Conservation (phyloP, 169 alveolate species). For the Eimeria zaria region DNA sequence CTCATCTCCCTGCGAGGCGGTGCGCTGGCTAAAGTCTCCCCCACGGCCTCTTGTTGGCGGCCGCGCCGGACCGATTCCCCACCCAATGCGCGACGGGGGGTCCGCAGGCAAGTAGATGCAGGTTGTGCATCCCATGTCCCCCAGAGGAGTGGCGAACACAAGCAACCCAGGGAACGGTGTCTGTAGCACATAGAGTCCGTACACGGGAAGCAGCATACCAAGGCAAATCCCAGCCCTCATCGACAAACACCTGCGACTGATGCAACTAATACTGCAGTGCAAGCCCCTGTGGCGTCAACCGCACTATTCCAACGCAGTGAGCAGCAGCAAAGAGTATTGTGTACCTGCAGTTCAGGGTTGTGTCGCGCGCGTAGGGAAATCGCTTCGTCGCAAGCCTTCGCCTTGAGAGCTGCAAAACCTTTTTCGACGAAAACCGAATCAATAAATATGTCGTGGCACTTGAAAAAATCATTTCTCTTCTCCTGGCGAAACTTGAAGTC, state of each 20-base stretch:
- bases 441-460: conserved; percentile 71
- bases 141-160: conserved; percentile 38
- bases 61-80: conserved; percentile 82
- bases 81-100: conserved; percentile 79
- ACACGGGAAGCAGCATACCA: background rate
- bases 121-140: conserved; percentile 66
- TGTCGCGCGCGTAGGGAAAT: conserved; percentile 44
- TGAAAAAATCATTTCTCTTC: conserved; percentile 65
- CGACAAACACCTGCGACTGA: background rate
- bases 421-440: conserved; percentile 61
- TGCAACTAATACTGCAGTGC: background rate
- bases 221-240: background rate
- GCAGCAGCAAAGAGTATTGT: background rate
- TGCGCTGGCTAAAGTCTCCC: background rate
- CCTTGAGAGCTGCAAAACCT: conserved; percentile 59
- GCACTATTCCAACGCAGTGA: background rate
- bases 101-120: conserved; percentile 59
- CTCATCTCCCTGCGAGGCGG: conserved; percentile 23
- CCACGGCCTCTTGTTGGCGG: conserved; percentile 56
- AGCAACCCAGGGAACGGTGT: conserved; percentile 60
- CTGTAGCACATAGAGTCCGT: conserved; percentile 38
- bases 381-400: conserved; percentile 63
- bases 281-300: background rate
- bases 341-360: conserved; percentile 65
- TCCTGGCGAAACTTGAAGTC: conserved; percentile 84